Base-by-base conservation (phyloP, 768 basidiomycete species). In the Pleurotus djamor region DNA sequence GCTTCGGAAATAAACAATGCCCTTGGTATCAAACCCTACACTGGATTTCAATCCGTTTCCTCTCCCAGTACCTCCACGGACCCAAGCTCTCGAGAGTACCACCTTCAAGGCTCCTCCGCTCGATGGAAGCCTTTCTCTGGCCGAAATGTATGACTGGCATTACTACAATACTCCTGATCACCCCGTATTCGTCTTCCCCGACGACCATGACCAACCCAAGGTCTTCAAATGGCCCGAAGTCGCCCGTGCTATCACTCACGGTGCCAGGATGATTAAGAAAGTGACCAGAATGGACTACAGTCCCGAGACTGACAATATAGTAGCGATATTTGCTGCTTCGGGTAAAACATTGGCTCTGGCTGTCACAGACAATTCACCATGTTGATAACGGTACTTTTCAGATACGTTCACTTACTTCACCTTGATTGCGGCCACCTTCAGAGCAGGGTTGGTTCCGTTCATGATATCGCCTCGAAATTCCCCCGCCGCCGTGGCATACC, bases 401-500 rank as follows among this genome's bases (percentile, higher is more conserved):
- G 77, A 79, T 48, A 72, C 71, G 0, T 59, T 76, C 37, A 63
- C 72, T 16, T 62, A 71, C 37, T 71, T 75, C 44, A 68, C 69
- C 2, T 57, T 63, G 16, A 49, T 67, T 37, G 60, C 74, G 8
- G 74, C 74, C 4, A 68, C 76, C 52, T 54, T 74, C 0, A 63
- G 74, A 7, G 74, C 76, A 9, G 79, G 76, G 28, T 68, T 72
- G 52, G 65, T 65, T 9, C 61, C 71, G 1, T 65, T 74, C 38
- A 60, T 71, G 32, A 61, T 74, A 12, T 76, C 74, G 10, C 72
- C 71, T 5, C 71, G 74, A 64, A 81, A 79, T 64, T 78, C 78
- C 0, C 68, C 76, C 0, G 67, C 75, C 3, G 79, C 78, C 5
- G 72, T 77, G 36, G 76, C 79, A 1, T 76, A 80, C 57, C 68